Conservation (phyloP, 805 yeast genomes). For the Pichia phayaonensis region DNA sequence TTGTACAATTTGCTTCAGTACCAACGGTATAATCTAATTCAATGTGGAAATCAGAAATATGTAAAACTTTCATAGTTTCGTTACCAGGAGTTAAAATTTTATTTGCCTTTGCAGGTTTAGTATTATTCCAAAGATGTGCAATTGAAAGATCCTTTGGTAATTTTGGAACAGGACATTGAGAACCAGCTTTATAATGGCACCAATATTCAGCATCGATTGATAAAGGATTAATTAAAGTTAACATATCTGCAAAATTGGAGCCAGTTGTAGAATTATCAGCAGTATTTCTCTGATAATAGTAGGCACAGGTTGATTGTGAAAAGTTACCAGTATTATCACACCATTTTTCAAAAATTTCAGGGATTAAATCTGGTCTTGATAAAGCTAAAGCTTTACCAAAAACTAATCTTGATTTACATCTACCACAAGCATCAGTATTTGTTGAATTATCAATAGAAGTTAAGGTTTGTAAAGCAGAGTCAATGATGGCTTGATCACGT, state of each 20-base stretch:
- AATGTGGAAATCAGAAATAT: slow-evolving; percentile 59
- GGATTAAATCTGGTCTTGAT: slow-evolving; percentile 34
- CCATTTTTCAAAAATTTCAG: slow-evolving; percentile 36
- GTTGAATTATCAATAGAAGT: slow-evolving; percentile 9
- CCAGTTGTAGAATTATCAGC: slow-evolving; percentile 31
- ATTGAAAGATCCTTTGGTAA: slow-evolving; percentile 40
- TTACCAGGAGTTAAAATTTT: slow-evolving; percentile 33
- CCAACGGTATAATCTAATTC: slow-evolving; percentile 48
- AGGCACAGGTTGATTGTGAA: slow-evolving; percentile 23
- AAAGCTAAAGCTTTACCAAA: slow-evolving; percentile 33
- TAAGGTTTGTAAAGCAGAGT: slow-evolving; percentile 3
- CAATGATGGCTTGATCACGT: slow-evolving; percentile 6
- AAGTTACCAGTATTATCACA: slow-evolving; percentile 30
- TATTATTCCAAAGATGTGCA: slow-evolving; percentile 35
- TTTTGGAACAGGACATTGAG: slow-evolving; percentile 46
- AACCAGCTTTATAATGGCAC: slow-evolving; percentile 44
- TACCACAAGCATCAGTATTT: slow-evolving; percentile 21
- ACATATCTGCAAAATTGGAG: slow-evolving; percentile 43
- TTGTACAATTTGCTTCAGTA: slow-evolving; percentile 50
- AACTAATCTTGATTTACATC: slow-evolving; percentile 30
- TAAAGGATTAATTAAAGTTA: slow-evolving; percentile 43
- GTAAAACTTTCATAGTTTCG: slow-evolving; percentile 52
- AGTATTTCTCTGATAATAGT: slow-evolving; percentile 32
- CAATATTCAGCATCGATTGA: slow-evolving; percentile 53
- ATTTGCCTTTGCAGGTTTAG: slow-evolving; percentile 34